These are phyloP conservation scores for Verticillium longisporum DNA, from an alignment of 2,329 filamentous ascomycete genomes.

Conservation along the genomic window DNA sequence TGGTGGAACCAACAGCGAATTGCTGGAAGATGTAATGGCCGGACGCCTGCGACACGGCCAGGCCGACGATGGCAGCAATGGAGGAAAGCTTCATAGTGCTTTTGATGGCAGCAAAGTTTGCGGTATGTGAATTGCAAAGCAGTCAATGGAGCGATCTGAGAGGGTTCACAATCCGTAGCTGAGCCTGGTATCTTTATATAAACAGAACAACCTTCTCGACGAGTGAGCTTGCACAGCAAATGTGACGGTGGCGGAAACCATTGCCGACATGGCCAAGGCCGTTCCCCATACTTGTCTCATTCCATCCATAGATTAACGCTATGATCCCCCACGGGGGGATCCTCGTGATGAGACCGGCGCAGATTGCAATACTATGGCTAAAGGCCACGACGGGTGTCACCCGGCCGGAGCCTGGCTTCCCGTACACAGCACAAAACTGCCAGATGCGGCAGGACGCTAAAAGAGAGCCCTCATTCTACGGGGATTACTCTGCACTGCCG, in stretches of 20 bases:
- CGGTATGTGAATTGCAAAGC: background rate
- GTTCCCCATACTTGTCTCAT: background rate
- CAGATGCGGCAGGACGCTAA: background rate
- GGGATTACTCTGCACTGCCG: background rate
- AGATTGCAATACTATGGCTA: background rate
- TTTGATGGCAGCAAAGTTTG: background rate
- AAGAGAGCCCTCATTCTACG: background rate
- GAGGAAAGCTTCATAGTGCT: conserved; percentile 7
- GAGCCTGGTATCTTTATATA: background rate
- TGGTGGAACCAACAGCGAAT: conserved; percentile 16
- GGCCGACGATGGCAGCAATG: conserved; percentile 1
- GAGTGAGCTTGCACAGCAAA: background rate
- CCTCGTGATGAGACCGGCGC: background rate
- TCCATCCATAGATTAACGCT: background rate
- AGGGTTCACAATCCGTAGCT: background rate
- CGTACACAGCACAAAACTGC: background rate
- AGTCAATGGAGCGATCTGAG: no score
- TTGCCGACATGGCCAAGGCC: background rate
- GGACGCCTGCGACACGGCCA: conserved; percentile 7
- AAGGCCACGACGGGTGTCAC: background rate
- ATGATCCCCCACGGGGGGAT: background rate
- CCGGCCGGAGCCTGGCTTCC: background rate
- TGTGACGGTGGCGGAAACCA: background rate
- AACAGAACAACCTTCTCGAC: background rate
- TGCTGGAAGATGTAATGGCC: conserved; percentile 23